These are phyloP conservation scores for Salvia hispanica DNA, from an alignment of 257 asterid genomes.

Conservation along the genomic window DNA sequence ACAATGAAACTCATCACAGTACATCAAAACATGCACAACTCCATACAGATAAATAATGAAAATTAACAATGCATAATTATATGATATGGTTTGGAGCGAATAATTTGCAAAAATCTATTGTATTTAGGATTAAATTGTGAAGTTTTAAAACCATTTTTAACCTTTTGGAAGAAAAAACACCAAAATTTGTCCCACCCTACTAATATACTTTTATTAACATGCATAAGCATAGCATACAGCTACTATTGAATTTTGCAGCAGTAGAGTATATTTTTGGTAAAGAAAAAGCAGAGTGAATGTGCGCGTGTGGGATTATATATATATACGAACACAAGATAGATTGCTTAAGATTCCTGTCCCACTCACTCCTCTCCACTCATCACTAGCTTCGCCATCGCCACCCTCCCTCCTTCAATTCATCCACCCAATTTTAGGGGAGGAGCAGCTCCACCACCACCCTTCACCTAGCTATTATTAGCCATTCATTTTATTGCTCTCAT, in stretches of 20 bases:
- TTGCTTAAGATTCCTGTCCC: conserved; percentile 32
- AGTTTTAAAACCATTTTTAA: too few species aligned
- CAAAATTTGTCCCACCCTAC: too few species aligned
- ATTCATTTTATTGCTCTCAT: background rate
- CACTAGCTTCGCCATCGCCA: background rate
- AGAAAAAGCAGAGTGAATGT: background rate
- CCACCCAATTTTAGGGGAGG: background rate
- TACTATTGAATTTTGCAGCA: background rate
- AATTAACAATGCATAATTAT: too few species aligned
- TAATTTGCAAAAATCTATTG: too few species aligned
- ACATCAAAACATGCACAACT: too few species aligned
- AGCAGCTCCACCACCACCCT: background rate
- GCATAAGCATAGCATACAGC: too few species aligned
- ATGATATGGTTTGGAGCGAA: too few species aligned
- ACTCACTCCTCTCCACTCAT: conserved; percentile 29
- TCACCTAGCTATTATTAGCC: background rate
- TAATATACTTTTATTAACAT: too few species aligned
- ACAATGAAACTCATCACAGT: too few species aligned
- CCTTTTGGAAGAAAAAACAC: too few species aligned
- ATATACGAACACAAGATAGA: conserved; percentile 7
- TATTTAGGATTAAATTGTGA: too few species aligned
- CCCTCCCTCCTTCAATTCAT: background rate
- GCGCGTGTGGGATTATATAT: background rate
- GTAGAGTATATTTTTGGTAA: background rate
- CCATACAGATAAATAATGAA: too few species aligned